Conservation (phyloP, 768 basidiomycete genomes). For the Mycena belliarum region DNA sequence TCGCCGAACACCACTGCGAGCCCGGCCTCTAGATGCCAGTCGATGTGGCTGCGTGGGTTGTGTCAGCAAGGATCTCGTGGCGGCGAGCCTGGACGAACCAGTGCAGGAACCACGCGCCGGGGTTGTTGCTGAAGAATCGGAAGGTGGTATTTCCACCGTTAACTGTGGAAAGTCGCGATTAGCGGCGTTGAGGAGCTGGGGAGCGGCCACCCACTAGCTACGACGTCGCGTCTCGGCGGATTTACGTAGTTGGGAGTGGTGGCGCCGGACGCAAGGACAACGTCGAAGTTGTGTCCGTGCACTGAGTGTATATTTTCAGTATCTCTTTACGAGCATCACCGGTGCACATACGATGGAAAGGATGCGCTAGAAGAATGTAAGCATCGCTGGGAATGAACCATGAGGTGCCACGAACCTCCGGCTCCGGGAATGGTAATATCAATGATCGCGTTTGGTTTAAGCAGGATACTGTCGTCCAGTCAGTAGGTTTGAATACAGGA, state of each 20-base stretch:
- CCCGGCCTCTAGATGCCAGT: conserved; percentile 39
- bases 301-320: conserved; percentile 22
- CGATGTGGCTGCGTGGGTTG: conserved; percentile 30
- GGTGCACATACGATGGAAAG: too few relatives aligned
- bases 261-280: neutral
- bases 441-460: conserved; percentile 9
- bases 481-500: too few relatives aligned
- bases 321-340: too few relatives aligned
- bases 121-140: conserved; percentile 49
- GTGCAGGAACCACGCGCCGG: conserved; percentile 60
- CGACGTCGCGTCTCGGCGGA: conserved; percentile 9
- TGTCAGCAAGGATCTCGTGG: neutral
- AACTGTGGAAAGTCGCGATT: conserved; percentile 17
- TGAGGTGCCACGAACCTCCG: neutral
- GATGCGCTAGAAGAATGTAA: conserved; percentile 23
- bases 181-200: neutral
- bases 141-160: conserved; percentile 39
- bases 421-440: conserved; percentile 11
- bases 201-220: conserved; percentile 4
- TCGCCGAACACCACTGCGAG: conserved; percentile 37
- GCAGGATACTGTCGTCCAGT: neutral
- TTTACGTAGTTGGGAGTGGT: conserved; percentile 7
- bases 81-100: conserved; percentile 26
- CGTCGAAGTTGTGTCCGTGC: conserved; percentile 18
- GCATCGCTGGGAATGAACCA: neutral